These are phyloP conservation scores for Stenocarpella maydis DNA, from an alignment of 2,329 filamentous ascomycete species.

Conservation along the genomic window DNA sequence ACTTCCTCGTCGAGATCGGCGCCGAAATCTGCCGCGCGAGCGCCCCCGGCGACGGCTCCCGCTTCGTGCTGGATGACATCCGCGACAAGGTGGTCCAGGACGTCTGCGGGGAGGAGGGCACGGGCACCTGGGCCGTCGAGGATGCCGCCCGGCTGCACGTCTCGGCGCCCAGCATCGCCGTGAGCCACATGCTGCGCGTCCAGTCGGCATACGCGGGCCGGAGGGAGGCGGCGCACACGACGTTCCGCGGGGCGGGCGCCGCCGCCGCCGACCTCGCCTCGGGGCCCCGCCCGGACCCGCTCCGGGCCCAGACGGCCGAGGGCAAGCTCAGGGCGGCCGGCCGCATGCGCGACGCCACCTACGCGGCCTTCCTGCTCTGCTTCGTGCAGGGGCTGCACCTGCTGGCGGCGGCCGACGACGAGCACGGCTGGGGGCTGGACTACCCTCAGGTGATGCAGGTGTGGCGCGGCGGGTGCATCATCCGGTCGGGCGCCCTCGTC, in stretches of 20 bases:
- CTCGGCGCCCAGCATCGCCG: slow-evolving; percentile 69
- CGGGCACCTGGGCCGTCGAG: slow-evolving; percentile 70
- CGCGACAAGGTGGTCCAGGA: slow-evolving; percentile 78
- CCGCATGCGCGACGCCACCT: slow-evolving; percentile 64
- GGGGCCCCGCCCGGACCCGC: slow-evolving; percentile 31
- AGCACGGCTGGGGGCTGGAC: slow-evolving; percentile 67
- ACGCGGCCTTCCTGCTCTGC: slow-evolving; percentile 66
- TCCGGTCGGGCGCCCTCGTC: slow-evolving; percentile 71
- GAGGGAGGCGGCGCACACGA: slow-evolving; percentile 59
- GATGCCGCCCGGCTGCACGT: slow-evolving; percentile 70
- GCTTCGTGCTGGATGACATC: slow-evolving; percentile 66
- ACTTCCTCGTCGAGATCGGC: slow-evolving; percentile 70
- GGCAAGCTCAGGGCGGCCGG: slow-evolving; percentile 60
- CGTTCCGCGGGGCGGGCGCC: slow-evolving; percentile 56
- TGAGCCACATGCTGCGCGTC: slow-evolving; percentile 69
- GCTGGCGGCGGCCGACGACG: slow-evolving; percentile 64
- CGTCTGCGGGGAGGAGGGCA: slow-evolving; percentile 71
- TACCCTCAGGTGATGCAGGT: slow-evolving; percentile 63
- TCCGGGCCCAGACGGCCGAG: slow-evolving; percentile 42
- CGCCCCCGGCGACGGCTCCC: slow-evolving; percentile 45
- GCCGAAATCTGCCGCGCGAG: slow-evolving; percentile 65
- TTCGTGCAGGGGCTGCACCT: slow-evolving; percentile 74
- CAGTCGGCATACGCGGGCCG: slow-evolving; percentile 69
- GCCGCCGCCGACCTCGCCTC: slow-evolving; percentile 35
- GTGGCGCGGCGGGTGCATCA: slow-evolving; percentile 77